Evolutionary conservation across 1,284 basidiomycete species (phyloP).

Genomic region (Sphaerobolus stellatus): DNA sequence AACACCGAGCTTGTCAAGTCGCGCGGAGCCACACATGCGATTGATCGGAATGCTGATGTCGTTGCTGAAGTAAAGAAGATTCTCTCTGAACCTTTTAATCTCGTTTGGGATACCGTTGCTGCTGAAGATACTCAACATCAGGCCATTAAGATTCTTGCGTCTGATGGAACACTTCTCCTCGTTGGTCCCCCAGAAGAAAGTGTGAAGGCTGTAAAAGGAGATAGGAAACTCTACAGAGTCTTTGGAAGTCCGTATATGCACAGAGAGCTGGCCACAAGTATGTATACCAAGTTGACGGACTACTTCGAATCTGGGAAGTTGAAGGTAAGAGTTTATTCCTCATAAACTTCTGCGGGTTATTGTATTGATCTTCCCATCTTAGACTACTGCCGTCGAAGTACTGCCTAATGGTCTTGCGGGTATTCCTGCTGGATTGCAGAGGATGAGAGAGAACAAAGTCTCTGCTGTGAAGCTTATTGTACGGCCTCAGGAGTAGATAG

Average conservation of each 20-base stretch:
- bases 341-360: background rate
- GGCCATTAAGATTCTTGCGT: constrained; percentile 2
- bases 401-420: constrained; percentile 47
- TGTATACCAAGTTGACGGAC: constrained; percentile 30
- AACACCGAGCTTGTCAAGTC: constrained; percentile 15
- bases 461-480: constrained; percentile 51
- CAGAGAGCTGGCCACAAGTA: constrained; percentile 20
- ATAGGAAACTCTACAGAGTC: background rate
- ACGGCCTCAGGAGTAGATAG: constrained; percentile 48
- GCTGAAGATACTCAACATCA: background rate
- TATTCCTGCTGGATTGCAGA: constrained; percentile 42
- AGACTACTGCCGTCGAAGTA: constrained; percentile 44
- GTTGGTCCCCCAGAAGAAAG: background rate
- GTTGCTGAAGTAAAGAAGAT: constrained; percentile 12
- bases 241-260: background rate
- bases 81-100: constrained; percentile 13
- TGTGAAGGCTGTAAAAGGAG: background rate
- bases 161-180: constrained; percentile 1
- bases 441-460: constrained; percentile 39
- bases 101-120: constrained; percentile 4
- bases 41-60: constrained; percentile 13
- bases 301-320: constrained; percentile 37
- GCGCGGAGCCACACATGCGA: constrained; percentile 17
- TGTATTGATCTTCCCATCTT: background rate
- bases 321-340: constrained; percentile 29